Evolutionary conservation across 345 rosid genomes (phyloP), one percentile per base, ranked within the genome.

Genomic region (Adansonia digitata): DNA sequence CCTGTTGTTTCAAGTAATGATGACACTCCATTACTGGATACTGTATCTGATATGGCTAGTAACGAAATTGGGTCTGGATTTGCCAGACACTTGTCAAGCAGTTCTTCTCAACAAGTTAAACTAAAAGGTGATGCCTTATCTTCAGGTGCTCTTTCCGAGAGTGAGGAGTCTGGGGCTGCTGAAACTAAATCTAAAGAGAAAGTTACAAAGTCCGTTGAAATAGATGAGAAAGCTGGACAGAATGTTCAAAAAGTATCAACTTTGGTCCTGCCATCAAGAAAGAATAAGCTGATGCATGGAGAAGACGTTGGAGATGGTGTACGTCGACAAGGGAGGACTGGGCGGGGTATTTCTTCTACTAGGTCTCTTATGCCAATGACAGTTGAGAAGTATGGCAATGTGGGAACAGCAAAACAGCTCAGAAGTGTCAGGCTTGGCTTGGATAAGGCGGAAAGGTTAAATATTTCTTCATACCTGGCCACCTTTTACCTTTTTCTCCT

Each of bases 301-400:
- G 93, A 90, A 74, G 98, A 88, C 81, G 74, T 68, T 83, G 93
- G 94, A 71, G 94, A 89, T 85, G 95, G 93, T 69, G 82, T 86
- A 72, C 89, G 87, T 77, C 85, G 90, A 88, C 95, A 93, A 84
- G 97, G 99, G 81, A 90, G 95, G 85, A 88, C 87, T 57, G 98
- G 97, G 49, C 90, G 94, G 48, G 89, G 87, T 70, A 75, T 81
- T 83, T 64, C 88, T 77, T 84, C 97, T 29, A 70, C 93, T 26
- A 91, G 97, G 80, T 75, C 93, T 77, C 74, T 79, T 53, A 77
- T 85, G 86, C 94, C 97, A 73, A 74, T 81, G 78, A 72, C 84
- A 37, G 81, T 84, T 69, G 92, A 84, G 82, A 95, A 88, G 82
- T 80, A 79, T 81, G 92, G 85, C 72, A 88, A 88, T 81, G 86